These are phyloP conservation scores for Alternaria rosae DNA, from an alignment of 2,329 filamentous ascomycete genomes.

Conservation along the genomic window DNA sequence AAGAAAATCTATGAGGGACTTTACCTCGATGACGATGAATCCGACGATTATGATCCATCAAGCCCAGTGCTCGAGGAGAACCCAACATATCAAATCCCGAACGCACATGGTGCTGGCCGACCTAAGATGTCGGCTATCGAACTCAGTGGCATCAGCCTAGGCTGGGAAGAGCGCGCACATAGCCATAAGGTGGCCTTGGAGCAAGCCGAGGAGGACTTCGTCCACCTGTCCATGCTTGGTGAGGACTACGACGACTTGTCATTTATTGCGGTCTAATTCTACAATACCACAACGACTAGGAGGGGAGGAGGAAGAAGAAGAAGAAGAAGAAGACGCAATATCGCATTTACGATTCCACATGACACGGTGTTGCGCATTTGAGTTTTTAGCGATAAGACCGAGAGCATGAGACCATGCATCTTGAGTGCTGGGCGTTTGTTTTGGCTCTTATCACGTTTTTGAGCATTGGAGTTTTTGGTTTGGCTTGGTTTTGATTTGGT, in stretches of 20 bases:
- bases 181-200: conserved; percentile 13
- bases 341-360: not conserved
- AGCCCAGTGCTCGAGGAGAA: not conserved
- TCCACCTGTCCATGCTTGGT: conserved; percentile 6
- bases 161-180: conserved; percentile 12
- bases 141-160: conserved; percentile 11
- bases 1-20: conserved; percentile 3
- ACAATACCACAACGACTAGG: not conserved
- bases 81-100: conserved; percentile 5
- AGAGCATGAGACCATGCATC: not conserved
- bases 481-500: not conserved
- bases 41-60: not conserved
- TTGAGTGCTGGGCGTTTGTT: not conserved
- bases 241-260: conserved; percentile 11
- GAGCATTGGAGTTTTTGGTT: not conserved
- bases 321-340: not conserved
- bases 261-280: not conserved
- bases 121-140: conserved; percentile 16
- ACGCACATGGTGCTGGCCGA: conserved; percentile 3
- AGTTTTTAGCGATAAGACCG: not conserved
- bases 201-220: conserved; percentile 15
- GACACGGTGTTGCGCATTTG: not conserved
- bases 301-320: not conserved
- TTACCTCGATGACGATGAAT: conserved; percentile 17
- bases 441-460: not conserved